Evolutionary conservation across 129 eudicot species (phyloP), one percentile per base, ranked within the genome.

Genomic region (Ambrosia artemisiifolia): DNA sequence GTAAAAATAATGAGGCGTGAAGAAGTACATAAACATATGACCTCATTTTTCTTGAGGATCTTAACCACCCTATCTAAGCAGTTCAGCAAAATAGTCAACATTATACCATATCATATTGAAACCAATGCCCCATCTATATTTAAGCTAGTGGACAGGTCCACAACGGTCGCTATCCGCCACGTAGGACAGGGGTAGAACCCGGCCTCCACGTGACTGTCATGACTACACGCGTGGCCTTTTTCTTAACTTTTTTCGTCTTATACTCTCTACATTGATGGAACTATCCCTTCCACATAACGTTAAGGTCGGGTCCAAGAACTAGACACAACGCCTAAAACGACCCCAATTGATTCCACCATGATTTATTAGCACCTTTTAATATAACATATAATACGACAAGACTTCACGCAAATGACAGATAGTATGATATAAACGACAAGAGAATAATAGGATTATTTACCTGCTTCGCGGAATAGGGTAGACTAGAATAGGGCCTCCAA

Each of bases 401-500:
- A 14, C 8, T 0, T 55, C 3, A 51, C 19, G 24, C 43, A 69
- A 36, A 57, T 40, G 40, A 71, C 43, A 48, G 30, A 54, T 70
- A 28, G 36, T 57, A 20, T 71, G 44, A 40, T 40, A 40, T 0
- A 40, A 40, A 40, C 44, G 44, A 40, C 11, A 2, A 14, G 17
- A 14, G 17, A 69, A 44, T n/a, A 32, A 60, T 6, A 8, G 67
- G 10, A 38, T 50, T 30, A 78, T 89, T 87, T 65, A 93, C 98
- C 83, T 89, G 83, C 82, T 72, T n/a, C 96, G 88, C 4, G 80
- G 84, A 9, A 89, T 85, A 56, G 98, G 98, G 75, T 93, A 93
- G 83, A 89, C 90, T 4, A 93, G 83, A 84, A 93, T 89, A 34
- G 98, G 98, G 17, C 98, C 98, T 57, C 90, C 95, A 55, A 93